phyloP scores from a whole-genome alignment of 163 green algal genomes.

The Scenedesmus sp. region DNA sequence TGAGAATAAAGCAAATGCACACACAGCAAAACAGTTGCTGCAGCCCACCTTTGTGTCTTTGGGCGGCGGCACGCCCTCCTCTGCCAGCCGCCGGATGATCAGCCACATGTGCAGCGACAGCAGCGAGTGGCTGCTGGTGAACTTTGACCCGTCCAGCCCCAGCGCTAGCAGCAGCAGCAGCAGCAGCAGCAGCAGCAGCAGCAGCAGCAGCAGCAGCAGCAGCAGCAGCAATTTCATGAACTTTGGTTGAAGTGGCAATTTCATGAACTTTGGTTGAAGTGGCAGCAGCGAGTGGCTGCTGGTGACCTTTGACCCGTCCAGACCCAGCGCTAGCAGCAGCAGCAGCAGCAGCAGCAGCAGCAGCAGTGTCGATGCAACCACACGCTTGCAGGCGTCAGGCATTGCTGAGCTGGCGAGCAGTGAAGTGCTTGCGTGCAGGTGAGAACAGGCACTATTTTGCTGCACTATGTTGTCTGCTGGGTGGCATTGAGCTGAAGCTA shows the following conservation, averaged over 20 bases:
- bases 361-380: neutral
- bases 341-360: neutral
- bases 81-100: conserved; percentile 56
- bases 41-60: neutral
- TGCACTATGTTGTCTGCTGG: too few relatives aligned
- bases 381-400: neutral
- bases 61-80: neutral
- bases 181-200: neutral
- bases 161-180: conserved; percentile 43
- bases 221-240: neutral
- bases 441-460: neutral
- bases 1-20: too few relatives aligned
- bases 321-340: neutral
- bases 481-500: neutral
- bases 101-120: conserved; percentile 71
- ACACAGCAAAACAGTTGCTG: neutral
- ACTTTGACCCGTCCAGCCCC: conserved; percentile 57
- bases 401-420: neutral
- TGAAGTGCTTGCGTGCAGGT: neutral
- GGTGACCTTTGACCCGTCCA: neutral
- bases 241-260: neutral
- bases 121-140: conserved; percentile 66
- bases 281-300: neutral
- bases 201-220: neutral
- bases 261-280: neutral